A percentile compares a stretch with the other conserved stretches of the same genome.
These are phyloP conservation scores for Fusarium zealandicum DNA, from an alignment of 2,329 filamentous ascomycete genomes.

Conservation along the genomic window DNA sequence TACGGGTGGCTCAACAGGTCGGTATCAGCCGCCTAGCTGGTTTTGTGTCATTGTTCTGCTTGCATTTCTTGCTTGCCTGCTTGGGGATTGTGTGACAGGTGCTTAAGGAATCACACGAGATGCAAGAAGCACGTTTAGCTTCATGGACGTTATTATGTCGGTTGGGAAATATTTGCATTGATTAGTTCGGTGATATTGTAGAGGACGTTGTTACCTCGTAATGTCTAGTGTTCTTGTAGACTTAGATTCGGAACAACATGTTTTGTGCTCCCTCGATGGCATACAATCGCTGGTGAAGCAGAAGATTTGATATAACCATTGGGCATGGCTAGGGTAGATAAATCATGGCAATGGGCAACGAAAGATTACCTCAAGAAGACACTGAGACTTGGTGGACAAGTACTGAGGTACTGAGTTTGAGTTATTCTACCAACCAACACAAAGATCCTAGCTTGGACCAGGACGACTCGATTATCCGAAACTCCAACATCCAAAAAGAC, in stretches of 20 bases:
- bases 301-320: no score
- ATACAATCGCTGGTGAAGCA: no score
- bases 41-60: background rate
- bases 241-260: slow-evolving; percentile 23
- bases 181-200: slow-evolving; percentile 26
- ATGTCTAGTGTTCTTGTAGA: slow-evolving; percentile 25
- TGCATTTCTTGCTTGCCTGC: background rate
- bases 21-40: background rate
- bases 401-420: background rate
- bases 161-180: slow-evolving; percentile 18
- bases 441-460: background rate
- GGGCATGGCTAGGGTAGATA: no score
- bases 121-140: background rate
- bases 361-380: background rate
- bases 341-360: background rate
- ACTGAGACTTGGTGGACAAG: background rate
- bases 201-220: slow-evolving; percentile 22
- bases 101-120: background rate
- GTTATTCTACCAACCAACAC: background rate
- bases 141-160: background rate
- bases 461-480: background rate
- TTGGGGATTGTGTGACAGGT: background rate
- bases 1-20: slow-evolving; percentile 2
- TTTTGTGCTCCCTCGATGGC: background rate
- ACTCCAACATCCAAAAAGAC: background rate